phyloP scores from a whole-genome alignment of 306 rosid species.

The Hippophae rhamnoides region DNA sequence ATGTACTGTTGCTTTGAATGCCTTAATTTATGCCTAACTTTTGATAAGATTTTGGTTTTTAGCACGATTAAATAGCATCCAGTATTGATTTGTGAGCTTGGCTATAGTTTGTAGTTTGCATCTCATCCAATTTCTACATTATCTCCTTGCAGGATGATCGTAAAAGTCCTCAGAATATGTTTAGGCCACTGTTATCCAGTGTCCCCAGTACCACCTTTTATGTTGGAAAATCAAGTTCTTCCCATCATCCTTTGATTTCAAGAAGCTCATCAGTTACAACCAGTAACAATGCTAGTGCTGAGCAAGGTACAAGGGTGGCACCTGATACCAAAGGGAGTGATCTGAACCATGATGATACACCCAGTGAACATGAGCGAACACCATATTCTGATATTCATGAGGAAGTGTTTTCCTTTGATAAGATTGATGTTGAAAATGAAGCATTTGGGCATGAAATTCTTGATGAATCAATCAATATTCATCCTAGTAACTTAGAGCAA shows the following conservation, averaged over 20 bases:
- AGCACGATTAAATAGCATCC: too few relatives aligned
- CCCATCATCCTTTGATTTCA: slow-evolving; percentile 55
- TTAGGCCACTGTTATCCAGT: slow-evolving; percentile 83
- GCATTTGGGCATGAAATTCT: slow-evolving; percentile 24
- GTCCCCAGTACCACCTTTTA: slow-evolving; percentile 72
- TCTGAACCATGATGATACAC: slow-evolving; percentile 53
- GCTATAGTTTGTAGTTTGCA: slow-evolving; percentile 1
- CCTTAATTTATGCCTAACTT: too few relatives aligned
- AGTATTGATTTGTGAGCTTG: too few relatives aligned
- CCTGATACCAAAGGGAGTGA: slow-evolving; percentile 53
- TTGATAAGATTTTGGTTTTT: too few relatives aligned
- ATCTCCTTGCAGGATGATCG: slow-evolving; percentile 51
- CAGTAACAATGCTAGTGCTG: slow-evolving; percentile 66
- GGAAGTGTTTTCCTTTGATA: slow-evolving; percentile 65
- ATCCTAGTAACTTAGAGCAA: slow-evolving; percentile 20
- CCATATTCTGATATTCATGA: slow-evolving; percentile 48
- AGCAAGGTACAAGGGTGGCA: slow-evolving; percentile 43
- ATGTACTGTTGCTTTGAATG: too few relatives aligned
- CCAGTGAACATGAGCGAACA: slow-evolving; percentile 42
- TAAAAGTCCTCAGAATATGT: slow-evolving; percentile 76
- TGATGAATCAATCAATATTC: slow-evolving; percentile 21
- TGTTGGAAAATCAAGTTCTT: slow-evolving; percentile 56
- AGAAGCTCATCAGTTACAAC: slow-evolving; percentile 70
- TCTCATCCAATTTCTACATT: slow-evolving; percentile 12
- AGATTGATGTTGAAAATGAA: slow-evolving; percentile 48